Evolutionary conservation across 2,329 filamentous ascomycete genomes (phyloP), one percentile per base, ranked within the genome.

Genomic region (Plectosphaerella cucumerina): DNA sequence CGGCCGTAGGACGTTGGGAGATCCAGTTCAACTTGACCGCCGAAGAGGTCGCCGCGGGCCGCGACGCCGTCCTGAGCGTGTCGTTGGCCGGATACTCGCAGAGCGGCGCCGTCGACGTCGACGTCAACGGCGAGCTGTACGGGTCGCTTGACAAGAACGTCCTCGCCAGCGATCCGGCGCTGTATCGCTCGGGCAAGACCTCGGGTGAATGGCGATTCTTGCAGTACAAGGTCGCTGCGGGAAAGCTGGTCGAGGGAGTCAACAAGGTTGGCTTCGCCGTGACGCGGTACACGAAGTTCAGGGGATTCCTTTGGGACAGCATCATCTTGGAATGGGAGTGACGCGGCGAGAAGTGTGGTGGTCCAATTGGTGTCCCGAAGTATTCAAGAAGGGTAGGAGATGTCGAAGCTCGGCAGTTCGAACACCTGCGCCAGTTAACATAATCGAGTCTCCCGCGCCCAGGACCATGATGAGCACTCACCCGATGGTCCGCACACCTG

Each of bases 21-120:
- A 59, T 66, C 5, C 44, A 56, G 10, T 66, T 66, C 42, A 43
- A 51, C 8, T 17, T 55, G 8, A 15, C 47, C 3, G 47, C 33
- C 1, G 21, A 6, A 4, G 53, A 53, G 6, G 18, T 51, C 11
- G 49, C 44, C 3, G 47, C 50, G 39, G 48, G 53, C 56, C n/a
- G 34, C 17, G 59, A 62, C 2, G 64, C 67, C 0, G 59, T 65
- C 23, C 53, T 73, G 35, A 70, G 62, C 1, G 65, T 71, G 0
- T 70, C 67, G 3, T 59, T 73, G 15, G 70, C 70, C 1, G 70
- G 70, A 0, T 74, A 71, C 54, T 68, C 65, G 4, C 53, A 55
- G 46, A 55, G 48, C 33, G 46, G 17, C 4, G 51, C 51, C 8
- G 21, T 55, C 5, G 43, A 55, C 5, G 18, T 53, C 20, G 51